Percentiles rank a stretch among this genome's conserved stretches.
Evolutionary conservation across 257 asterid species (phyloP).

Genomic region (Forsythia suspensa): DNA sequence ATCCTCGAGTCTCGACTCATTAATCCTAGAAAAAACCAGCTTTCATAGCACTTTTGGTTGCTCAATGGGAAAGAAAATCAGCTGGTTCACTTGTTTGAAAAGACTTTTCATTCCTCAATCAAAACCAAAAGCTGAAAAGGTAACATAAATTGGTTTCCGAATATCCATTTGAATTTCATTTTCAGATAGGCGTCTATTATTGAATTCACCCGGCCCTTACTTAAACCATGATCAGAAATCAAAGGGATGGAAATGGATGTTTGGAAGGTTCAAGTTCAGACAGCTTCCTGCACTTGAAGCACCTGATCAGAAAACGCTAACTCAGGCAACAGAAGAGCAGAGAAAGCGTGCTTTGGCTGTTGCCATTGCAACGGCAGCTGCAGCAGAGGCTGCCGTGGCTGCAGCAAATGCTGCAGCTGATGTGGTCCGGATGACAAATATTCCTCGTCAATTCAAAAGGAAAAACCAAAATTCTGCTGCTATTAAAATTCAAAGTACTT

Average conservation of each 20-base stretch:
- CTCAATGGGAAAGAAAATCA: slow-evolving; percentile 66
- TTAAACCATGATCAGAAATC: slow-evolving; percentile 40
- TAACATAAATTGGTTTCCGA: slow-evolving; percentile 4
- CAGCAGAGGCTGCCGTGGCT: slow-evolving; percentile 89
- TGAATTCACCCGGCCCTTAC: background rate
- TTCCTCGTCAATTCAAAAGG: slow-evolving; percentile 32
- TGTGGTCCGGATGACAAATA: slow-evolving; percentile 68
- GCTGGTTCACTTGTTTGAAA: slow-evolving; percentile 74
- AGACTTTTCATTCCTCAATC: slow-evolving; percentile 58
- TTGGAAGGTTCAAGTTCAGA: slow-evolving; percentile 45
- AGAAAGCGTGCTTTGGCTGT: slow-evolving; percentile 68
- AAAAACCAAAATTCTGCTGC: slow-evolving; percentile 39
- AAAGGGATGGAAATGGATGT: slow-evolving; percentile 60
- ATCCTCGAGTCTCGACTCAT: background rate
- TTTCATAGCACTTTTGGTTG: background rate
- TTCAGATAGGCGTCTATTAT: background rate
- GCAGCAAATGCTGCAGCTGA: slow-evolving; percentile 93
- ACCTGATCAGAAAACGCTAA: slow-evolving; percentile 41
- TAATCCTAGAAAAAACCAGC: background rate
- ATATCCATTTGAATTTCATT: background rate
- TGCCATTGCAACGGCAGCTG: slow-evolving; percentile 82
- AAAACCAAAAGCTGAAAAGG: slow-evolving; percentile 62
- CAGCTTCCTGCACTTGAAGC: slow-evolving; percentile 56
- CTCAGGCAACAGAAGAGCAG: slow-evolving; percentile 68
- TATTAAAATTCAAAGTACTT: slow-evolving; percentile 63